A percentile compares a stretch with the other conserved stretches of the same genome.
Evolutionary conservation across 805 yeast species (phyloP).

Genomic region (Kodamaea neixiangensis): DNA sequence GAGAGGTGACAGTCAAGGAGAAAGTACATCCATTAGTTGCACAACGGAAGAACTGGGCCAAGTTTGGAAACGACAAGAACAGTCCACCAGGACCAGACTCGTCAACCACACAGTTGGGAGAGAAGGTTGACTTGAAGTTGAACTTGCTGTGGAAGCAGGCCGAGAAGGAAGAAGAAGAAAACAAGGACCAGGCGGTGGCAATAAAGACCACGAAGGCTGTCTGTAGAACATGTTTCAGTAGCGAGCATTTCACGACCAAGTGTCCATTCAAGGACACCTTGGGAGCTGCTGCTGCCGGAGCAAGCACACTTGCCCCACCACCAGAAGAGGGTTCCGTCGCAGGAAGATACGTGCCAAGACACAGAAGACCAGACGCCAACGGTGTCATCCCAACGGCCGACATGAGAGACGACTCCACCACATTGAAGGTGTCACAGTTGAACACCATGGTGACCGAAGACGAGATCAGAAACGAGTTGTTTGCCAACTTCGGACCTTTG

Average conservation of each 20-base stretch:
- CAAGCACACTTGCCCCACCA: slow-evolving; percentile 42
- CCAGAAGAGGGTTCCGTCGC: slow-evolving; percentile 27
- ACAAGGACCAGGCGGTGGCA: slow-evolving; percentile 43
- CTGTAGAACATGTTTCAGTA: slow-evolving; percentile 87
- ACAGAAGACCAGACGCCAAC: slow-evolving; percentile 45
- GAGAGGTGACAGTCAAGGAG: slow-evolving; percentile 74
- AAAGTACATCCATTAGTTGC: slow-evolving; percentile 85
- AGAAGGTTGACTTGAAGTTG: slow-evolving; percentile 72
- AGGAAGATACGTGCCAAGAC: slow-evolving; percentile 47
- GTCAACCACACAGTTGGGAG: slow-evolving; percentile 86
- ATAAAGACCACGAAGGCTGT: slow-evolving; percentile 44
- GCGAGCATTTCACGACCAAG: slow-evolving; percentile 88
- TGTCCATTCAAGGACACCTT: slow-evolving; percentile 95
- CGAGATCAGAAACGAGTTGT: slow-evolving; percentile 70
- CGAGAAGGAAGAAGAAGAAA: slow-evolving; percentile 70
- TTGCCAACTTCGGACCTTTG: slow-evolving; percentile 63
- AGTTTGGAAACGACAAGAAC: slow-evolving; percentile 78
- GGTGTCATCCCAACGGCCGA: slow-evolving; percentile 42
- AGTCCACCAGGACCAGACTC: slow-evolving; percentile 84
- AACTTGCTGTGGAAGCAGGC: slow-evolving; percentile 76
- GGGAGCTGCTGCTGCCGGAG: slow-evolving; percentile 50
- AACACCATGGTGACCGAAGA: slow-evolving; percentile 83
- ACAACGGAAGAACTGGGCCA: slow-evolving; percentile 82
- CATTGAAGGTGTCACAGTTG: slow-evolving; percentile 89
- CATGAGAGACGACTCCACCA: slow-evolving; percentile 77